phyloP scores from a whole-genome alignment of 2,329 filamentous ascomycete genomes.

The Epichloe scottii region DNA sequence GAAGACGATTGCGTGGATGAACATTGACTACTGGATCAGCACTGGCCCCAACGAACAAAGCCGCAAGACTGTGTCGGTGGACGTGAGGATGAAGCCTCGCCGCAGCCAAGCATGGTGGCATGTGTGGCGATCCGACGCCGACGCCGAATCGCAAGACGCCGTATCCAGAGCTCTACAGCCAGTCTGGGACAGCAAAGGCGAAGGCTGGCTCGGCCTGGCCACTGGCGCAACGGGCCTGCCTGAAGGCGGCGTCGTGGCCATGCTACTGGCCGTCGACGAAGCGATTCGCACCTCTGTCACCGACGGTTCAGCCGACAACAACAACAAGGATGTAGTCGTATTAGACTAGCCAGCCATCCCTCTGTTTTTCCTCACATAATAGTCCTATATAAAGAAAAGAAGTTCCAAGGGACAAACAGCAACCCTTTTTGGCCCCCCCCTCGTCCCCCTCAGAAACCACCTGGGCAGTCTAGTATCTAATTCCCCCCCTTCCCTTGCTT shows the following conservation, averaged over 20 bases:
- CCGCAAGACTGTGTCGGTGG: slow-evolving; percentile 30
- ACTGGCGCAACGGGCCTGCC: slow-evolving; percentile 33
- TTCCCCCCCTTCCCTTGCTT: too few relatives aligned
- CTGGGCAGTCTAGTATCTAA: too few relatives aligned
- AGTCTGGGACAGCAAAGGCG: slow-evolving; percentile 32
- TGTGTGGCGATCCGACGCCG: slow-evolving; percentile 24
- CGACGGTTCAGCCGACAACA: neutral
- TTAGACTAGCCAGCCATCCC: slow-evolving; percentile 6
- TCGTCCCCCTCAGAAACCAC: too few relatives aligned
- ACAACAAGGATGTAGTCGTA: slow-evolving; percentile 5
- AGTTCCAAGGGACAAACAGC: too few relatives aligned
- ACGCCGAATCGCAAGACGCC: slow-evolving; percentile 15
- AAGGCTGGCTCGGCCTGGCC: slow-evolving; percentile 35
- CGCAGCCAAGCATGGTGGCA: slow-evolving; percentile 40
- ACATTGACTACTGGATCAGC: slow-evolving; percentile 38
- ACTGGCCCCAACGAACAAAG: slow-evolving; percentile 11
- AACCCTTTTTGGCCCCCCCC: too few relatives aligned
- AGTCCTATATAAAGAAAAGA: neutral
- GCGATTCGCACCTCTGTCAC: slow-evolving; percentile 24
- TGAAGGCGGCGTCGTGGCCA: slow-evolving; percentile 28
- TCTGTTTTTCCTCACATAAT: neutral
- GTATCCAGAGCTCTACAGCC: slow-evolving; percentile 28
- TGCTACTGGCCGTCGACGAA: slow-evolving; percentile 36
- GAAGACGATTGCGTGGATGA: slow-evolving; percentile 44
- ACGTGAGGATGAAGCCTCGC: slow-evolving; percentile 37